Evolutionary conservation across 768 basidiomycete genomes (phyloP).

Genomic region (Leccinellum albellum): DNA sequence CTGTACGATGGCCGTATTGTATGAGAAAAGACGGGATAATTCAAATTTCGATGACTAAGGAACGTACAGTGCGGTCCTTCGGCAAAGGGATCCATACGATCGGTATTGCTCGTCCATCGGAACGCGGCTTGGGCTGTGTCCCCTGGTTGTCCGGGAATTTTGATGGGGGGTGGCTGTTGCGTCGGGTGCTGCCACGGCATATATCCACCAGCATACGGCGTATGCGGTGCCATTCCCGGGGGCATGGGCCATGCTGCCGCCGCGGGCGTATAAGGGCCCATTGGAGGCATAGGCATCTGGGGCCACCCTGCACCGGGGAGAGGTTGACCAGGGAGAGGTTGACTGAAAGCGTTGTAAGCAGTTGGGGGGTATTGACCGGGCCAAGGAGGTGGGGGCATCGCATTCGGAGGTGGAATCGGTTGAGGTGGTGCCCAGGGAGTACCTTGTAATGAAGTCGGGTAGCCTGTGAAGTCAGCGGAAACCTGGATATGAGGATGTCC

Average conservation of each 20-base stretch:
- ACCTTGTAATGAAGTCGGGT: conserved; percentile 22
- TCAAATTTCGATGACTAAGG: neutral
- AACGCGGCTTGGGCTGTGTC: conserved; percentile 27
- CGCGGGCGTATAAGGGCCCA: conserved; percentile 25
- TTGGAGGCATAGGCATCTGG: conserved; percentile 7
- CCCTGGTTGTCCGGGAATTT: conserved; percentile 17
- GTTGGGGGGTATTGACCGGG: conserved; percentile 17
- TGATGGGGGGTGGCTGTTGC: conserved; percentile 22
- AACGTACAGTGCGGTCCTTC: conserved; percentile 44
- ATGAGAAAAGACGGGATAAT: conserved; percentile 8
- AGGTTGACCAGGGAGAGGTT: conserved; percentile 32
- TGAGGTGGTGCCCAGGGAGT: conserved; percentile 27
- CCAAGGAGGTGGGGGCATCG: conserved; percentile 21
- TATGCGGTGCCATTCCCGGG: conserved; percentile 24
- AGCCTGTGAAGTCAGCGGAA: conserved; percentile 33
- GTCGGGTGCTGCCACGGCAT: conserved; percentile 28
- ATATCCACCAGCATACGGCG: conserved; percentile 17
- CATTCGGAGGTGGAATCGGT: conserved; percentile 20
- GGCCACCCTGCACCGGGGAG: conserved; percentile 28
- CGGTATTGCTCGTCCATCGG: conserved; percentile 29
- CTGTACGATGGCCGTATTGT: conserved; percentile 30
- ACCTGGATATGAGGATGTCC: conserved; percentile 8
- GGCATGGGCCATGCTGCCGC: conserved; percentile 24
- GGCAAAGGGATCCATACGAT: conserved; percentile 35
- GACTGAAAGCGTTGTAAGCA: conserved; percentile 28